phyloP scores from a whole-genome alignment of 129 eudicot species.

The Oenanthe sinensis region DNA sequence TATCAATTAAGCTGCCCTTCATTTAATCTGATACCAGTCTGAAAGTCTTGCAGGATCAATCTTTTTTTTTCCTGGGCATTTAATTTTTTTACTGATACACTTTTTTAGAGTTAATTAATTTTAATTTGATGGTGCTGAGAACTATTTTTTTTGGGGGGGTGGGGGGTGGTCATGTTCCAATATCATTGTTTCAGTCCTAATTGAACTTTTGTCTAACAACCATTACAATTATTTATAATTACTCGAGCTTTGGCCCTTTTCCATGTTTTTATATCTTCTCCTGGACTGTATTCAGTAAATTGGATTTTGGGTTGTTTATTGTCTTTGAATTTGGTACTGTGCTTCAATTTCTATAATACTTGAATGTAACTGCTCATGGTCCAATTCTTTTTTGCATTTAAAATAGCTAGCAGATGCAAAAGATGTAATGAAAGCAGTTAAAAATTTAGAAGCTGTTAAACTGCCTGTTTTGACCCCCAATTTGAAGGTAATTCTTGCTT shows the following conservation, averaged over 20 bases:
- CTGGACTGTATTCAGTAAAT: conserved; percentile 1
- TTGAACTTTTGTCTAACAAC: background rate
- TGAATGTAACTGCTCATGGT: background rate
- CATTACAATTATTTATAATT: background rate
- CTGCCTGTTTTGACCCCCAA: conserved; percentile 89
- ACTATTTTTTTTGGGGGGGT: too few species aligned
- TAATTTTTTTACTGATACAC: background rate
- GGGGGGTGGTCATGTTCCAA: too few species aligned
- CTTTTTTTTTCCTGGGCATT: background rate
- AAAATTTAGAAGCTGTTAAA: conserved; percentile 53
- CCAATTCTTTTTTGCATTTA: background rate
- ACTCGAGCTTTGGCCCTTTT: background rate
- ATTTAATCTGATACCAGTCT: background rate
- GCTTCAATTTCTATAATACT: background rate
- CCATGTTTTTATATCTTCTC: conserved; percentile 1
- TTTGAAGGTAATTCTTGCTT: conserved; percentile 29
- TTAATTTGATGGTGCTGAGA: too few species aligned
- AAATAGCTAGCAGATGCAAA: conserved; percentile 86
- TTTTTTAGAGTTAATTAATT: too few species aligned
- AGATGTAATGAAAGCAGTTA: conserved; percentile 74
- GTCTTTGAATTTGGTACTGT: background rate
- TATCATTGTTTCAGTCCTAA: background rate
- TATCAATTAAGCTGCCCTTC: background rate
- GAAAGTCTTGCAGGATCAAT: background rate
- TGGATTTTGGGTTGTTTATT: background rate